Evolutionary conservation across 2,329 filamentous ascomycete species (phyloP).

Genomic region (Penicillium sp.): DNA sequence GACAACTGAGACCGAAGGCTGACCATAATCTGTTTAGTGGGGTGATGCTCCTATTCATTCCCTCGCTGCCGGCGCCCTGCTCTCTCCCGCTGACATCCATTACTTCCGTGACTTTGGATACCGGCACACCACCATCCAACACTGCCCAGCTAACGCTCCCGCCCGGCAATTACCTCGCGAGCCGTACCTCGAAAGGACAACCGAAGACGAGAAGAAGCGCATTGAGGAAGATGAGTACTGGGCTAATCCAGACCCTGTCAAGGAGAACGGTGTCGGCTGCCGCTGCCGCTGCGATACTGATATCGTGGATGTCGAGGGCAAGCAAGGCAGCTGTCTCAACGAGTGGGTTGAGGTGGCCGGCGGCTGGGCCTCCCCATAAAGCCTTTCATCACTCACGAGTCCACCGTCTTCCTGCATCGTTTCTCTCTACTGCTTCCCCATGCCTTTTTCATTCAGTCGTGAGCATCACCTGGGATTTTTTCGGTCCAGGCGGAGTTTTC

Average conservation of each 20-base stretch:
- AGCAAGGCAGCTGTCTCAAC: conserved; percentile 89
- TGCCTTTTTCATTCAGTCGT: conserved; percentile 34
- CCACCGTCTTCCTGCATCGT: conserved; percentile 29
- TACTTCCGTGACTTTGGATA: conserved; percentile 99
- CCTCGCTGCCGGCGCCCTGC: conserved; percentile 84
- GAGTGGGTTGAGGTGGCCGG: conserved; percentile 98
- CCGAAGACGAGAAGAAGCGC: conserved; percentile 76
- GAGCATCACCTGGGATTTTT: conserved; percentile 32
- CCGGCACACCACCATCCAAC: conserved; percentile 96
- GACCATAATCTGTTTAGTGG: conserved; percentile 63
- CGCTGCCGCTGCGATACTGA: conserved; percentile 96
- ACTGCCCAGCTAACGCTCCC: conserved; percentile 95
- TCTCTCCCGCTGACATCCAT: conserved; percentile 82
- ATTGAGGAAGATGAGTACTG: conserved; percentile 95
- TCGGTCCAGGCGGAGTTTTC: conserved; percentile 32
- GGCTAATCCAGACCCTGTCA: conserved; percentile 80
- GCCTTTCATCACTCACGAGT: conserved; percentile 7
- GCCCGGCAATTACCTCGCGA: conserved; percentile 78
- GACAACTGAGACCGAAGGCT: background rate
- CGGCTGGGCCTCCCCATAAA: conserved; percentile 73
- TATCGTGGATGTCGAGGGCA: conserved; percentile 96
- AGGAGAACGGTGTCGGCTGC: conserved; percentile 96
- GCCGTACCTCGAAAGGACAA: conserved; percentile 81
- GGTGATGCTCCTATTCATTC: conserved; percentile 98
- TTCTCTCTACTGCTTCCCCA: conserved; percentile 33